A percentile compares a stretch with the other conserved stretches of the same genome.
Evolutionary conservation across 192 early-diverging fungal genomes (phyloP).

Genomic region (Entomortierella lignicola): DNA sequence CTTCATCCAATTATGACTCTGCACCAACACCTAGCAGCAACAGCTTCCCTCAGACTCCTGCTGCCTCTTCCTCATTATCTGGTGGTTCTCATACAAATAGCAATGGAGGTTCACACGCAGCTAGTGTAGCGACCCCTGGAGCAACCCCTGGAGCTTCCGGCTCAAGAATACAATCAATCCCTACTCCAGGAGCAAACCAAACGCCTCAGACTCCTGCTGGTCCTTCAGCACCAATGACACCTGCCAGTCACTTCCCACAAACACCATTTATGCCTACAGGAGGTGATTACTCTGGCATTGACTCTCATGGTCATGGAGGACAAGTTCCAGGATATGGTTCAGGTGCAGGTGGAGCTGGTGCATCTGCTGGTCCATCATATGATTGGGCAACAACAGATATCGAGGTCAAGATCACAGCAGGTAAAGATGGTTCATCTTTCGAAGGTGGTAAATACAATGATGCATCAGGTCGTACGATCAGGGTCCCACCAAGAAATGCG

Average conservation of each 20-base stretch:
- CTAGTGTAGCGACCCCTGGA: slow-evolving; percentile 50
- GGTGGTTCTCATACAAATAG: slow-evolving; percentile 14
- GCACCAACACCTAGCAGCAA: slow-evolving; percentile 62
- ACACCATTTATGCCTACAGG: slow-evolving; percentile 61
- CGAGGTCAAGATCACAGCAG: slow-evolving; percentile 54
- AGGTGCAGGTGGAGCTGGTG: slow-evolving; percentile 19
- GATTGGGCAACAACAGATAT: slow-evolving; percentile 70
- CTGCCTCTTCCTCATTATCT: slow-evolving; percentile 60
- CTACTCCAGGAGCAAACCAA: slow-evolving; percentile 61
- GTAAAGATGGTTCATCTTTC: slow-evolving; percentile 35
- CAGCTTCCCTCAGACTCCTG: slow-evolving; percentile 65
- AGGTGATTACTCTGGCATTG: slow-evolving; percentile 59
- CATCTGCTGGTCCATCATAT: slow-evolving; percentile 21
- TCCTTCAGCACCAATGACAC: slow-evolving; percentile 60
- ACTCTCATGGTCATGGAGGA: slow-evolving; percentile 61
- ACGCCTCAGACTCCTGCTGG: slow-evolving; percentile 59
- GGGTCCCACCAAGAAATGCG: slow-evolving; percentile 57
- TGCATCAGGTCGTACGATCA: slow-evolving; percentile 60
- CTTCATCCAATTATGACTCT: slow-evolving; percentile 60
- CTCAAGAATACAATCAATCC: slow-evolving; percentile 53
- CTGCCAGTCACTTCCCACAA: slow-evolving; percentile 57
- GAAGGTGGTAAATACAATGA: slow-evolving; percentile 59
- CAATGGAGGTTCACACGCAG: slow-evolving; percentile 20
- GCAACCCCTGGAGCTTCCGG: slow-evolving; percentile 40
- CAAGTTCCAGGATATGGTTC: slow-evolving; percentile 54